phyloP scores from a whole-genome alignment of 129 eudicot species.

The Logfia minima region DNA sequence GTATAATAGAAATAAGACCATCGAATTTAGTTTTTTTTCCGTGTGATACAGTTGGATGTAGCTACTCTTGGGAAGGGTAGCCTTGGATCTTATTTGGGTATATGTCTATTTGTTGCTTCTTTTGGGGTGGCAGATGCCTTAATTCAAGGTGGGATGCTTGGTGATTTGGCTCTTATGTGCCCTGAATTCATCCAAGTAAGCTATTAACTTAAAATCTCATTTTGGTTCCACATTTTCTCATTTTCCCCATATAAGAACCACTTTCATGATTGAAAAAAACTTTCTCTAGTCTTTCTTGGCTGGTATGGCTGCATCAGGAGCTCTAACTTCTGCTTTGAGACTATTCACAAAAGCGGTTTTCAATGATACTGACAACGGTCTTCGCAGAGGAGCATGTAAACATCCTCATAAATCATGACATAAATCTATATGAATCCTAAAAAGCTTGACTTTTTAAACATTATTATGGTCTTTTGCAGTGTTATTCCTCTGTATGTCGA shows the following conservation, averaged over 20 bases:
- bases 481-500: constrained; percentile 61
- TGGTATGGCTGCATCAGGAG: constrained; percentile 83
- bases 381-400: constrained; percentile 68
- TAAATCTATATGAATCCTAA: not conserved
- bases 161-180: constrained; percentile 75
- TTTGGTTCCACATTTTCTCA: not conserved
- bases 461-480: constrained; percentile 43
- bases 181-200: constrained; percentile 75
- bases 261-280: not conserved
- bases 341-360: constrained; percentile 69
- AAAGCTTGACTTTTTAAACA: not conserved
- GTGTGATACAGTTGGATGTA: constrained; percentile 51
- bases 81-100: constrained; percentile 48
- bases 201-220: not conserved
- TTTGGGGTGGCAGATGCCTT: constrained; percentile 78
- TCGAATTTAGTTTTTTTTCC: not conserved
- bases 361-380: constrained; percentile 52
- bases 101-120: constrained; percentile 59
- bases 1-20: not conserved
- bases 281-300: constrained; percentile 61
- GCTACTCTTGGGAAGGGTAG: constrained; percentile 67
- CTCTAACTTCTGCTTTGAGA: constrained; percentile 68
- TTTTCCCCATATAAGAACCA: not conserved
- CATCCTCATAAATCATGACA: not conserved
- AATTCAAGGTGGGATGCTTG: constrained; percentile 79